Base-by-base conservation (phyloP, 2,329 filamentous ascomycete genomes). In the Aspergillus pseudoterreus region DNA sequence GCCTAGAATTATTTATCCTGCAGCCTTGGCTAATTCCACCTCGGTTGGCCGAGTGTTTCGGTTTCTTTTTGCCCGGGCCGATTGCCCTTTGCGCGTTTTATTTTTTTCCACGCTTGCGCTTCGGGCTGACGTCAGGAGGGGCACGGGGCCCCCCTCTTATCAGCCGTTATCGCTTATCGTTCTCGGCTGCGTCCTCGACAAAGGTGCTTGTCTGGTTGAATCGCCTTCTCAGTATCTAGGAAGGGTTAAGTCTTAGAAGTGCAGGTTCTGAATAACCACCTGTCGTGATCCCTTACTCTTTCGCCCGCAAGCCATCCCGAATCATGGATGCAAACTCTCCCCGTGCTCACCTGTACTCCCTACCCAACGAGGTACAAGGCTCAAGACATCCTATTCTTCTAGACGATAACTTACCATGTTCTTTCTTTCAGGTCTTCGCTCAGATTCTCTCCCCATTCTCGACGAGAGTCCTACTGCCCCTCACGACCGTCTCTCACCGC, bases 401-500 rank as follows among this genome's bases (percentile, higher is more conserved):
- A 24, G 14, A 24, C 11, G 9, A 44, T 12, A n/a, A 22, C 36
- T 49, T 27, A 32, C 14, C n/a, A 21, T 21, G 6, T 5, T 38
- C 12, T 12, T 12, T 8, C 14, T 11, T 42, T 17, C 47, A 83
- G 80, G 71, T 84, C 52, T 71, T 83, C 35, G 73, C 78, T 47
- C 71, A 76, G 30, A 72, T 80, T 43, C 68, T 85, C 17, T 71
- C 74, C 3, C 62, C 65, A 8, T 75, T 85, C 47, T 62, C 73
- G 4, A 80, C 80, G 5, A 69, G 69, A 48, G 65, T 73, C n/a
- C 75, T 86, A 45, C 75, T 89, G 24, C 75, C 76, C 12, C 63
- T 87, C 50, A 78, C 82, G 39, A 63, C 77, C 43, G 76, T 86
- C 49, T 87, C 80, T 49, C 82, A 78, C 27, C 84, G 82, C 36